A percentile compares a stretch with the other conserved stretches of the same genome.
Evolutionary conservation across 2,329 filamentous ascomycete species (phyloP).

Genomic region (Aspergillaceae sp.): DNA sequence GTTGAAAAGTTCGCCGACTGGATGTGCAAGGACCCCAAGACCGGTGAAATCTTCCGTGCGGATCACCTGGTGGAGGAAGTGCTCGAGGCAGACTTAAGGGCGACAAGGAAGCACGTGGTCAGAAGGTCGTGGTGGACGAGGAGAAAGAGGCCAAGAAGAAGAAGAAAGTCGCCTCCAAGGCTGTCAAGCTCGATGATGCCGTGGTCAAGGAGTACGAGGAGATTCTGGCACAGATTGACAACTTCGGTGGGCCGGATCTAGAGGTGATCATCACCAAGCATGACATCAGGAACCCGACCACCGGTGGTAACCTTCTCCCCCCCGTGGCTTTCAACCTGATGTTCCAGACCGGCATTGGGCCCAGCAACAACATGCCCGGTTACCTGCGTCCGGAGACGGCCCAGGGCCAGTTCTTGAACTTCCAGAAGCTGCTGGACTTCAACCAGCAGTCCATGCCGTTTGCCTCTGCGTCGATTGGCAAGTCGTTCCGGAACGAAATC

Average conservation of each 20-base stretch:
- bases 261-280: conserved; percentile 83
- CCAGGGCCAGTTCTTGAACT: conserved; percentile 96
- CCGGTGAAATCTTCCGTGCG: conserved; percentile 88
- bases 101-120: conserved; percentile 83
- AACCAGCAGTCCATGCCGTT: conserved; percentile 95
- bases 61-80: conserved; percentile 96
- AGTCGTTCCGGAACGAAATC: conserved; percentile 97
- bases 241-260: conserved; percentile 80
- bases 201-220: conserved; percentile 86
- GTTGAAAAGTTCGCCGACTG: conserved; percentile 97
- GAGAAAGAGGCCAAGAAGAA: conserved; percentile 84
- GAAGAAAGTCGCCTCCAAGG: conserved; percentile 64
- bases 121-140: conserved; percentile 58
- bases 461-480: conserved; percentile 92
- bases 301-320: conserved; percentile 64
- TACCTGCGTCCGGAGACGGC: conserved; percentile 92
- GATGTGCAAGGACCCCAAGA: conserved; percentile 99
- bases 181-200: conserved; percentile 76
- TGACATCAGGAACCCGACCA: conserved; percentile 80
- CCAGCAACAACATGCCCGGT: conserved; percentile 75
- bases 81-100: conserved; percentile 78
- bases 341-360: conserved; percentile 94
- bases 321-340: conserved; percentile 96
- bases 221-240: conserved; percentile 87
- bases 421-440: conserved; percentile 90